Evolutionary conservation across 371 early-diverging fungal species (phyloP).

Genomic region (Chytridium lagenaria): DNA sequence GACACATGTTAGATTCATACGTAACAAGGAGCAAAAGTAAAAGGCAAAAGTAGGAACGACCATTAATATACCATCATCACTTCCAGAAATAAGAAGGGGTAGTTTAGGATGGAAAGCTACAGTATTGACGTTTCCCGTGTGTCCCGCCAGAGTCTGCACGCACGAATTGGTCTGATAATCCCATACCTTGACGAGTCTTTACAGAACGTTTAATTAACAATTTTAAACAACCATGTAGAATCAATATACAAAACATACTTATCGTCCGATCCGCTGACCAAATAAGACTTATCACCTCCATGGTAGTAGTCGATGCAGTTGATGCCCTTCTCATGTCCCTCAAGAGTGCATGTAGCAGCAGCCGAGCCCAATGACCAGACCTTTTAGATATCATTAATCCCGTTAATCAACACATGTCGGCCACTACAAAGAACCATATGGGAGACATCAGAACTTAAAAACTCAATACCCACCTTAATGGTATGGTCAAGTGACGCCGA

Average conservation of each 20-base stretch:
- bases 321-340: conserved; percentile 95
- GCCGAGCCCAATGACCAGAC: conserved; percentile 86
- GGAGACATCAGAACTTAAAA: neutral
- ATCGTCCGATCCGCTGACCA: conserved; percentile 93
- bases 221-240: neutral
- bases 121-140: conserved; percentile 94
- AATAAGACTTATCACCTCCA: conserved; percentile 94
- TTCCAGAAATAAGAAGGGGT: conserved; percentile 95
- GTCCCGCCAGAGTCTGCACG: conserved; percentile 97
- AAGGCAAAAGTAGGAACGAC: too few relatives aligned
- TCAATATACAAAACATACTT: conserved; percentile 50
- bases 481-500: conserved; percentile 92
- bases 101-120: conserved; percentile 96
- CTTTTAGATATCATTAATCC: too few relatives aligned
- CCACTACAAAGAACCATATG: neutral
- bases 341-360: conserved; percentile 90
- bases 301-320: conserved; percentile 95
- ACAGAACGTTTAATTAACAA: conserved; percentile 16
- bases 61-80: conserved; percentile 85
- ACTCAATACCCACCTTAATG: conserved; percentile 70
- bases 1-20: neutral
- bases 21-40: too few relatives aligned
- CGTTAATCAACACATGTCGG: too few relatives aligned
- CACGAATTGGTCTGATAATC: conserved; percentile 99
- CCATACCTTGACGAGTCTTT: conserved; percentile 92